Percentiles rank a stretch among this genome's conserved stretches.
Conservation (phyloP, 441 rosid genomes). For the Gossypium trilobum region DNA sequence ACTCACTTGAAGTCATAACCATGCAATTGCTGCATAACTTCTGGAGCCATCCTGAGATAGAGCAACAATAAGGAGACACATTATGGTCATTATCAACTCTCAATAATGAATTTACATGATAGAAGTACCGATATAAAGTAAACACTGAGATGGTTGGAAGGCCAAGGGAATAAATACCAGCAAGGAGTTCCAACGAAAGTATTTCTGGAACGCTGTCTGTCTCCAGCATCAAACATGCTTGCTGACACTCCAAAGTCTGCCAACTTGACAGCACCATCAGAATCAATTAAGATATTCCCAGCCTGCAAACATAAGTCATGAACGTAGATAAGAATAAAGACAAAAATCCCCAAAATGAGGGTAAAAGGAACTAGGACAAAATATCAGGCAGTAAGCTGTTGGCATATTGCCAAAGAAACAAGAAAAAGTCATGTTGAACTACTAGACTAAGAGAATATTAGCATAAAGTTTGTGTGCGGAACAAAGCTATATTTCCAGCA, state of each 20-base stretch:
- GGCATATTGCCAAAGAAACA: background rate
- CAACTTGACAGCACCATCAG: conserved; percentile 70
- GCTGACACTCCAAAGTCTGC: conserved; percentile 98
- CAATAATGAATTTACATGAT: background rate
- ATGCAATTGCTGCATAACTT: conserved; percentile 96
- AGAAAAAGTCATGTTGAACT: background rate
- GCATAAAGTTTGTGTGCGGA: background rate
- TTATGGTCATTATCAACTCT: conserved; percentile 10
- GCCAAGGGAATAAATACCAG: conserved; percentile 47
- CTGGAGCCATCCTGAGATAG: conserved; percentile 90
- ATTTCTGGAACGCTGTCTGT: conserved; percentile 88
- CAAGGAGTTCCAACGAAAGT: conserved; percentile 98
- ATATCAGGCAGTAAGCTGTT: background rate
- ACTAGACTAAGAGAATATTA: background rate
- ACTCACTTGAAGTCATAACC: conserved; percentile 98
- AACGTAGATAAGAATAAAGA: conserved; percentile 12
- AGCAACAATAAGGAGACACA: conserved; percentile 15
- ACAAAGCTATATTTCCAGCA: background rate
- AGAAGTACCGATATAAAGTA: background rate
- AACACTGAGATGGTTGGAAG: conserved; percentile 5
- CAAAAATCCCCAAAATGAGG: background rate
- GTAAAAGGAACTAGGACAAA: background rate
- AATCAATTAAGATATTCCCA: conserved; percentile 77
- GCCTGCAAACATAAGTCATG: conserved; percentile 47
- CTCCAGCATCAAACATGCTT: conserved; percentile 95